Evolutionary conservation across 768 basidiomycete species (phyloP), one percentile per base, ranked within the genome.

Genomic region (Coprinopsis cinerea): DNA sequence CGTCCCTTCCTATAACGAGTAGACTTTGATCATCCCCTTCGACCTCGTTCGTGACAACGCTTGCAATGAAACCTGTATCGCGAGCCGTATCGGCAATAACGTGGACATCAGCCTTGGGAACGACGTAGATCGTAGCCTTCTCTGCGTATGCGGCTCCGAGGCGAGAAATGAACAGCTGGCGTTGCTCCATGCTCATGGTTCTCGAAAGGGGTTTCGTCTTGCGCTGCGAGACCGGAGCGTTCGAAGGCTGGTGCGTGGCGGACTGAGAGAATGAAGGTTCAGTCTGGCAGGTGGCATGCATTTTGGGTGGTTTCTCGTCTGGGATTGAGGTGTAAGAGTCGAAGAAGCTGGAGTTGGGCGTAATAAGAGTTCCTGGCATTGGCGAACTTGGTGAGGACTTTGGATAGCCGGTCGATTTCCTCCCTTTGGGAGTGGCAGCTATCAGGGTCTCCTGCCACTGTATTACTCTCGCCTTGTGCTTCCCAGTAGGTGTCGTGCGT

Each of bases 291-390:
- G 17, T 57, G 53, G 59, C 64, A 53, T 25, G 55, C 22, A 45
- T 64, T 48, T 18, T 45, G 47, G 23, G 58, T 55, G 47, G 52
- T 48, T 44, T 57, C 57, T 51, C 64, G 57, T 47, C 57, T 23
- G 25, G 49, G 43, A 20, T 44, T 28, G 36, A 14, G 54, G 34
- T 30, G 44, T 44, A 35, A 43, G 44, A 47, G 40, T 49, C 43
- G 36, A 44, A 41, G 42, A 59, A 57, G 28, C 64, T 65, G 41
- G 59, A 54, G 48, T 64, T 67, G 39, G 81, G 79, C 0, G 79
- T 70, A 39, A 60, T 58, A 11, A 83, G 66, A 1, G 81, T 75
- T 40, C 82, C 74, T 1, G 82, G 82, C 82, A 83, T 83, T 49
- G 57, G 60, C 30, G 68, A 67, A 30, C 69, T 68, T 9, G 62